Evolutionary conservation across 164 flowering plant genomes (phyloP).

Genomic region (Hamamelis virginiana): DNA sequence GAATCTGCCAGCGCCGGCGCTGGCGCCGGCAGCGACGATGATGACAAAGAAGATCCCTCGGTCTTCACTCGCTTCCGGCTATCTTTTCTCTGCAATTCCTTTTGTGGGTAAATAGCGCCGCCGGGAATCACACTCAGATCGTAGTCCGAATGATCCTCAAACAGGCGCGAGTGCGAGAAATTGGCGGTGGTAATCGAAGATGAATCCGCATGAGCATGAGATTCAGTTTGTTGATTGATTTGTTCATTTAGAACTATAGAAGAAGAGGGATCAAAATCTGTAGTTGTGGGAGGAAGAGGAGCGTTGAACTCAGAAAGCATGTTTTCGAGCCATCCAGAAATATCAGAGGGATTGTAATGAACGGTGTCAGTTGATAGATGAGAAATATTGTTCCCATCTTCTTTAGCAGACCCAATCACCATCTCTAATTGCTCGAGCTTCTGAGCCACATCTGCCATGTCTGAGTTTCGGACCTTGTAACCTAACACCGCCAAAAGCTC

Average conservation of each 20-base stretch:
- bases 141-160: constrained; percentile 32
- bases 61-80: constrained; percentile 30
- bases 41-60: not conserved
- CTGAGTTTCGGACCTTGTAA: constrained; percentile 67
- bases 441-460: constrained; percentile 82
- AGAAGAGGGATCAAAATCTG: no score
- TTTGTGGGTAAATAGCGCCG: constrained; percentile 28
- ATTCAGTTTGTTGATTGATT: no score
- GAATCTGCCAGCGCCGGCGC: no score
- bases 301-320: constrained; percentile 64
- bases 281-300: not conserved
- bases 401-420: constrained; percentile 45
- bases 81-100: not conserved
- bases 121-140: constrained; percentile 79
- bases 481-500: constrained; percentile 77
- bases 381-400: constrained; percentile 49
- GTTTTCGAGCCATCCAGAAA: constrained; percentile 57
- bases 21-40: no score
- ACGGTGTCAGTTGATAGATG: constrained; percentile 64
- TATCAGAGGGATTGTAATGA: constrained; percentile 80
- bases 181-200: constrained; percentile 39
- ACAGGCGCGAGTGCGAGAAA: constrained; percentile 20
- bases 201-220: constrained; percentile 13
- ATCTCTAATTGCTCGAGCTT: constrained; percentile 77
- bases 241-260: no score